Evolutionary conservation across 805 yeast genomes (phyloP).

Genomic region (Saturnispora dispora): DNA sequence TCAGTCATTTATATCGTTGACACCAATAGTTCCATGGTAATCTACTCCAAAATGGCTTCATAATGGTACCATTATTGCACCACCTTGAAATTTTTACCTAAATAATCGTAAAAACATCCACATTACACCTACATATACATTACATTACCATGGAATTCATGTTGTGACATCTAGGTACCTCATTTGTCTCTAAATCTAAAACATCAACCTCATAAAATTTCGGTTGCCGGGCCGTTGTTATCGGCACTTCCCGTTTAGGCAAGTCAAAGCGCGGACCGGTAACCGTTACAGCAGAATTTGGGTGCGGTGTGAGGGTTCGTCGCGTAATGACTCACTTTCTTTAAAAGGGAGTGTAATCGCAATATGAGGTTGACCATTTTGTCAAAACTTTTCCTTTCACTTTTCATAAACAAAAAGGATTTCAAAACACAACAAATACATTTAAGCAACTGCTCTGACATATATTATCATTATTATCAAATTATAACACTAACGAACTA

Average conservation of each 20-base stretch:
- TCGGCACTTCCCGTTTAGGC: not conserved
- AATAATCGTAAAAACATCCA: too few relatives aligned
- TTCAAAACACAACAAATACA: not conserved
- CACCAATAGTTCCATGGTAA: not conserved
- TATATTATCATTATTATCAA: not conserved
- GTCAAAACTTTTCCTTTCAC: not conserved
- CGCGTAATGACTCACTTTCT: slow-evolving; percentile 3
- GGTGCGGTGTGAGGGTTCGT: slow-evolving; percentile 4
- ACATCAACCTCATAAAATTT: not conserved
- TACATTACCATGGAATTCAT: too few relatives aligned
- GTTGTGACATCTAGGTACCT: too few relatives aligned
- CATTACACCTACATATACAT: too few relatives aligned
- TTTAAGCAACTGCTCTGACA: slow-evolving; percentile 9
- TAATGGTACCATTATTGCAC: not conserved
- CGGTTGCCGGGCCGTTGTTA: not conserved
- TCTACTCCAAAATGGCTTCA: not conserved
- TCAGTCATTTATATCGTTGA: not conserved
- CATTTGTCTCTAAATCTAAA: too few relatives aligned
- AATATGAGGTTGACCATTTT: not conserved
- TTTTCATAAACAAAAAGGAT: not conserved
- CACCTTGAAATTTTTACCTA: too few relatives aligned
- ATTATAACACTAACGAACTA: not conserved
- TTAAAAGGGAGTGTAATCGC: not conserved
- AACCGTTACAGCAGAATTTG: not conserved
- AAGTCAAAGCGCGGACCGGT: not conserved